Evolutionary conservation across 208 protist genomes (phyloP).

Genomic region (Crithidia sp.): DNA sequence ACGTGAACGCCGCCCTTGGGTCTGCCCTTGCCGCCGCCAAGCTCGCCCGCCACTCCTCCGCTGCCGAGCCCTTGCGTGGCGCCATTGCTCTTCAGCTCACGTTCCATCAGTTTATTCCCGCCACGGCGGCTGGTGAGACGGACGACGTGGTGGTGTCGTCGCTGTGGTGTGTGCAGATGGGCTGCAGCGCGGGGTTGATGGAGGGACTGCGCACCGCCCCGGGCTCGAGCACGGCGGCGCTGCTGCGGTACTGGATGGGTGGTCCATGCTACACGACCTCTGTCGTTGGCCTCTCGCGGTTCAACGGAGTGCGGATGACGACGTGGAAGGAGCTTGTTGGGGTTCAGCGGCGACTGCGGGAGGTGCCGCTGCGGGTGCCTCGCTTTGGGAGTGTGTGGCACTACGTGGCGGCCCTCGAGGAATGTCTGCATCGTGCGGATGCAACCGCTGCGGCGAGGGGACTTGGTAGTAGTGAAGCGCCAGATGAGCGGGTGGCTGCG

Average conservation of each 20-base stretch:
- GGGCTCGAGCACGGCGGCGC: slow-evolving; percentile 7
- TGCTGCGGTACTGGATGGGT: slow-evolving; percentile 39
- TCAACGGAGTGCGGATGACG: slow-evolving; percentile 15
- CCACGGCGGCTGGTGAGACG: neutral
- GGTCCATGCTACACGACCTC: slow-evolving; percentile 51
- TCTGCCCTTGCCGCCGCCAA: slow-evolving; percentile 12
- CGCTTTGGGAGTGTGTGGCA: slow-evolving; percentile 39
- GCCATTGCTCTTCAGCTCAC: slow-evolving; percentile 43
- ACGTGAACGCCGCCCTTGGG: slow-evolving; percentile 35
- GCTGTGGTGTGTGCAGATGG: slow-evolving; percentile 46
- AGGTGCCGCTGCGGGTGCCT: slow-evolving; percentile 31
- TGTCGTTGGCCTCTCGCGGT: slow-evolving; percentile 31
- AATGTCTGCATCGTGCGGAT: neutral
- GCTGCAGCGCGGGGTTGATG: slow-evolving; percentile 17
- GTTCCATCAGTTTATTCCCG: slow-evolving; percentile 39
- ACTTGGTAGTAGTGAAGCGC: no score
- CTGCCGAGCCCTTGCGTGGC: slow-evolving; percentile 16
- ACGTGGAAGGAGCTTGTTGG: slow-evolving; percentile 17
- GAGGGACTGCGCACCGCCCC: slow-evolving; percentile 8
- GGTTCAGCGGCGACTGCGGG: slow-evolving; percentile 10
- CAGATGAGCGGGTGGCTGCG: neutral
- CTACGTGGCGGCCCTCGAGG: slow-evolving; percentile 24
- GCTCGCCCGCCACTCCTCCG: neutral
- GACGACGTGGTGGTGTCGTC: slow-evolving; percentile 42
- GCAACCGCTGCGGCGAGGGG: neutral